These are phyloP conservation scores for Xylariaceae sp. DNA, from an alignment of 2,329 filamentous ascomycete species.

Conservation along the genomic window DNA sequence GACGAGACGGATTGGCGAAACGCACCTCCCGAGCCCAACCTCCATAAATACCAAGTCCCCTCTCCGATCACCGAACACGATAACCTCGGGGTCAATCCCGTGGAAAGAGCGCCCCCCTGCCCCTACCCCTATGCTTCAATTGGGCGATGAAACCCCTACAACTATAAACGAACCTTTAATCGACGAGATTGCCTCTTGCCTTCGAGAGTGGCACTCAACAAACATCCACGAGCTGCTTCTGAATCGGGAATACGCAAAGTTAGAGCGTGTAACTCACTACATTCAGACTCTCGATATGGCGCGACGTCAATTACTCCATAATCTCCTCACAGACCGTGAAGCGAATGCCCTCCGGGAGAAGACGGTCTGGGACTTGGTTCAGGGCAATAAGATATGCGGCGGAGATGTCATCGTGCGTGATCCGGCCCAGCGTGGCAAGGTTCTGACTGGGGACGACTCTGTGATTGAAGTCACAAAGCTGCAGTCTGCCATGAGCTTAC, in stretches of 20 bases:
- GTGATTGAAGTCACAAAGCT: constrained; percentile 86
- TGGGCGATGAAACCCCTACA: constrained; percentile 93
- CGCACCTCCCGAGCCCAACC: neutral
- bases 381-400: constrained; percentile 89
- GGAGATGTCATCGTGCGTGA: constrained; percentile 95
- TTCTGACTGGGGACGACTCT: constrained; percentile 89
- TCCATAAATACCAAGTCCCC: neutral
- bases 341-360: constrained; percentile 77
- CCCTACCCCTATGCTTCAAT: constrained; percentile 94
- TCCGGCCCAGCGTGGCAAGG: constrained; percentile 75
- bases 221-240: constrained; percentile 91
- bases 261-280: constrained; percentile 79
- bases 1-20: constrained; percentile 25
- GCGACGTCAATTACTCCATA: constrained; percentile 86
- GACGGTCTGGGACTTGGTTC: constrained; percentile 93
- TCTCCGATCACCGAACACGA: neutral
- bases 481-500: constrained; percentile 92
- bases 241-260: constrained; percentile 72
- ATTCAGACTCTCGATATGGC: constrained; percentile 81
- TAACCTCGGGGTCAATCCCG: neutral
- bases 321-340: constrained; percentile 86
- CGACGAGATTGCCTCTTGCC: constrained; percentile 94
- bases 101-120: constrained; percentile 68
- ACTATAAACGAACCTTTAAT: constrained; percentile 87
- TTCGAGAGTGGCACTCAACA: constrained; percentile 97